phyloP scores from a whole-genome alignment of 805 yeast genomes.

The Lachancea fermentati region DNA sequence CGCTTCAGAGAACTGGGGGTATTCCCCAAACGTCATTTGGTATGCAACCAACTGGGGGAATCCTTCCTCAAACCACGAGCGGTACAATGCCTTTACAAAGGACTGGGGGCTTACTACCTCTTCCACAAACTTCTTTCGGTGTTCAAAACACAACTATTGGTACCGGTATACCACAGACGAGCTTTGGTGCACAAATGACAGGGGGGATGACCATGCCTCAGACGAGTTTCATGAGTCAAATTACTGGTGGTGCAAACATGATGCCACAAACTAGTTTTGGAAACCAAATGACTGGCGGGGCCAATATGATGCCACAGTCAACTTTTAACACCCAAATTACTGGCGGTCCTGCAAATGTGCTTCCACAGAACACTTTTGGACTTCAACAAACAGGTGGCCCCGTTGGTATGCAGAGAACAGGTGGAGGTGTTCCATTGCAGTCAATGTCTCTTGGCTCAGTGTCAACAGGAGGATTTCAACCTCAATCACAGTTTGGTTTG shows the following conservation, averaged over 20 bases:
- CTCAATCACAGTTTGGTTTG: constrained; percentile 41
- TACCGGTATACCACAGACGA: constrained; percentile 25
- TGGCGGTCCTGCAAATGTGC: constrained; percentile 24
- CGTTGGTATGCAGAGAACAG: constrained; percentile 42
- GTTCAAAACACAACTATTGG: constrained; percentile 14
- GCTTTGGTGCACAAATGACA: constrained; percentile 37
- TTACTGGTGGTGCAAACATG: constrained; percentile 33
- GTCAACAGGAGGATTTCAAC: constrained; percentile 40
- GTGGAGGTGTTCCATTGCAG: constrained; percentile 34
- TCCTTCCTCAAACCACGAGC: constrained; percentile 34
- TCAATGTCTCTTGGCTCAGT: constrained; percentile 32
- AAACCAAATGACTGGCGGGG: constrained; percentile 23
- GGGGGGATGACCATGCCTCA: constrained; percentile 41
- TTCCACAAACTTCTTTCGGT: constrained; percentile 38
- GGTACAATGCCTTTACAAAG: constrained; percentile 4
- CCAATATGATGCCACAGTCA: constrained; percentile 30
- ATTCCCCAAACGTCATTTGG: constrained; percentile 44
- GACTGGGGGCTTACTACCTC: constrained; percentile 25
- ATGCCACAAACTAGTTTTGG: constrained; percentile 42
- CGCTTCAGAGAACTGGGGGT: constrained; percentile 34
- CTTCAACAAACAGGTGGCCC: constrained; percentile 19
- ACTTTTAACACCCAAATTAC: constrained; percentile 37
- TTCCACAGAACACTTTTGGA: constrained; percentile 35
- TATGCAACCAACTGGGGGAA: constrained; percentile 29
- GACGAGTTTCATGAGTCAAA: constrained; percentile 34